Evolutionary conservation across 1,139 yeast species (phyloP), one percentile per base, ranked within the genome.

Genomic region (Candida sanyaensis): DNA sequence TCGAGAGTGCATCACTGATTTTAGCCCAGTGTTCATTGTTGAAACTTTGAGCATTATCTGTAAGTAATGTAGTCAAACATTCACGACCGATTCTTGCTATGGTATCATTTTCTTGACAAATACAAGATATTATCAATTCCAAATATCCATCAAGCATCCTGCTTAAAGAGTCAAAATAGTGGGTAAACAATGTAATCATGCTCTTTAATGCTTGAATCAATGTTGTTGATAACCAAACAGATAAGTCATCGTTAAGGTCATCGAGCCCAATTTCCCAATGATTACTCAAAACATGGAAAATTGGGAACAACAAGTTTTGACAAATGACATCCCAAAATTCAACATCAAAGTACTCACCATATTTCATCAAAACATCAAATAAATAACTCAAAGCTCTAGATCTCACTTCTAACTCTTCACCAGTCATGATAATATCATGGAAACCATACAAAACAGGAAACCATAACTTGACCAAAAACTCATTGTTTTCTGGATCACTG

Each of bases 201-300:
- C 90, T 89, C 63, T 96, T 83, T 61, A 95, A 75, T 0, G 98
- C 99, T 66, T 95, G 99, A 50, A 95, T 91, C 66, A 95, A 79
- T 0, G 99, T 95, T 0, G 99, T 92, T 0, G 97, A 90, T 46
- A 93, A 72, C 99, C 99, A 95, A 13, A 95, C 96, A 37, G 96
- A 88, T 58, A 91, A 68, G 54, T 88, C 93, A 63, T 93, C 99
- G 52, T 61, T 59, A 12, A 56, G 51, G 41, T 69, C 75, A 30
- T 83, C 84, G 56, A 81, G 78, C 49, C 81, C 79, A 53, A 88
- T 78, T 55, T 84, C 89, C 83, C 96, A 86, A 53, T 86, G 88
- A 42, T 82, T 81, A 51, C 87, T 83, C 55, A 95, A 76, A 7
- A 90, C 87, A 28, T 83, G 82, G 66, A 95, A 95, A 13, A 93